Conservation (phyloP, 139 green algal species). For the Coccomyxa sp. region DNA sequence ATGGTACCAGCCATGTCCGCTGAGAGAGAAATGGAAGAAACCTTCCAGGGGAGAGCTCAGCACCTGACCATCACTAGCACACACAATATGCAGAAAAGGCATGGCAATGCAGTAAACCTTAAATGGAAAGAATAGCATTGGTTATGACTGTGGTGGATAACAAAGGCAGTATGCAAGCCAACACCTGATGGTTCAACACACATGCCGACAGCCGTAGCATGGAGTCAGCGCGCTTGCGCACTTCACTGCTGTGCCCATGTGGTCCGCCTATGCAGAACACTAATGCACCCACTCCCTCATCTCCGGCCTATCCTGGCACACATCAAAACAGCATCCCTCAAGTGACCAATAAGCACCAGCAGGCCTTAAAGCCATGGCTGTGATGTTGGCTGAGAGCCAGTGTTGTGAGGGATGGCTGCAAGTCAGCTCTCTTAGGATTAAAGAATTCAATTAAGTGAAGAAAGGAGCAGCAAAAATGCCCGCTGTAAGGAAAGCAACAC, state of each 20-base stretch:
- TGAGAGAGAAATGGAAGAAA: neutral
- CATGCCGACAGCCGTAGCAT: neutral
- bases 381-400: neutral
- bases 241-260: neutral
- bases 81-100: neutral
- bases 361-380: neutral
- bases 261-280: slow-evolving; percentile 6
- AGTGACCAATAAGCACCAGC: neutral
- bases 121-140: neutral
- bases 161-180: neutral
- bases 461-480: neutral
- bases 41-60: neutral
- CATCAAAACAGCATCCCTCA: no score
- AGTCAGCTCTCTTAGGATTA: neutral
- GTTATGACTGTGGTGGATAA: neutral
- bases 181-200: neutral
- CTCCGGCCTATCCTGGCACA: neutral
- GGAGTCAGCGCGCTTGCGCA: neutral
- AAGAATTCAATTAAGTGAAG: neutral
- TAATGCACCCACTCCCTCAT: neutral
- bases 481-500: neutral
- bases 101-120: neutral
- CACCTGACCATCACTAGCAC: neutral
- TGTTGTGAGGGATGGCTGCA: neutral
- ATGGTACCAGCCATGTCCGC: neutral